Conservation (phyloP, 2,329 filamentous ascomycete species). For the Gyromitra esculenta region DNA sequence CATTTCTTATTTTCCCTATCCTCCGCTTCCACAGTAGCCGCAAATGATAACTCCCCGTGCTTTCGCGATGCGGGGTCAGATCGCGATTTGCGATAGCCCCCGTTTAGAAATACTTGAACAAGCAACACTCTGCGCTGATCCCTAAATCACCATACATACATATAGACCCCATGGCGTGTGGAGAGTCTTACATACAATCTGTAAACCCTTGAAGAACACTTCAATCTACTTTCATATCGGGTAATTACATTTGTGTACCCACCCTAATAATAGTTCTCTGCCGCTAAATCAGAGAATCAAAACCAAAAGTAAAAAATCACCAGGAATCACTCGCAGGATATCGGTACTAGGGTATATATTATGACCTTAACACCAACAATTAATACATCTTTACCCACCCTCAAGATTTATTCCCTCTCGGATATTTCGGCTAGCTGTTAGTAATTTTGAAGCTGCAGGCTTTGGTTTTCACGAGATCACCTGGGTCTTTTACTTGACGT, state of each 20-base stretch:
- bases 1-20: constrained; percentile 18
- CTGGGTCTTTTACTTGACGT: constrained; percentile 11
- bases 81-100: constrained; percentile 14
- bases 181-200: constrained; percentile 8
- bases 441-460: constrained; percentile 3
- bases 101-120: constrained; percentile 27
- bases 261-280: neutral
- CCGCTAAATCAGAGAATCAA: neutral
- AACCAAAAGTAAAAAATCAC: constrained; percentile 3
- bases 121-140: constrained; percentile 2
- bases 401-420: neutral
- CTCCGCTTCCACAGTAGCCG: constrained; percentile 23
- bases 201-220: neutral
- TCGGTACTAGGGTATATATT: neutral
- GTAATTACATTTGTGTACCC: constrained; percentile 20
- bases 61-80: constrained; percentile 24
- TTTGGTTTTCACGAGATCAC: constrained; percentile 1
- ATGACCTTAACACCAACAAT: neutral
- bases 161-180: neutral
- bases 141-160: neutral
- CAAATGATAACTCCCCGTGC: constrained; percentile 21
- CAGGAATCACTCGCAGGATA: constrained; percentile 27
- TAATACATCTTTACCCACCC: constrained; percentile 7
- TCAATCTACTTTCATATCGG: constrained; percentile 23
- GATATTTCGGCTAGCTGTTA: neutral